Conservation (phyloP, 2,329 filamentous ascomycete genomes). For the Aspergillus fumigatus region DNA sequence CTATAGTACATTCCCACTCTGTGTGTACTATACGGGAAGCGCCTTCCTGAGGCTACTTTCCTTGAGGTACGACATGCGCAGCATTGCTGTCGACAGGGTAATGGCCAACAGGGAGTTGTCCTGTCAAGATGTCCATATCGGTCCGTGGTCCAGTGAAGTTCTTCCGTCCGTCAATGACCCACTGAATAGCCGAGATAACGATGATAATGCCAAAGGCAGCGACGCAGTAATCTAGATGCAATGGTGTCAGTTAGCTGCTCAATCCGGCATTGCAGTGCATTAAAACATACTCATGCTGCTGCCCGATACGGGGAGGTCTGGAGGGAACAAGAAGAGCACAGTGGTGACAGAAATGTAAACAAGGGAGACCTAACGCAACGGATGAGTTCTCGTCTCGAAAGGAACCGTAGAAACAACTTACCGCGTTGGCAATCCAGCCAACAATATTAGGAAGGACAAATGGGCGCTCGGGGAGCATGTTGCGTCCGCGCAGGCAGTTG, state of each 20-base stretch:
- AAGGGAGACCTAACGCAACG: slow-evolving; percentile 49
- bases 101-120: slow-evolving; percentile 10
- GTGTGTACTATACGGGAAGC: background rate
- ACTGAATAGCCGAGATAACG: slow-evolving; percentile 54
- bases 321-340: slow-evolving; percentile 70
- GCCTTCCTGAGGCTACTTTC: background rate
- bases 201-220: slow-evolving; percentile 56
- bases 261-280: background rate
- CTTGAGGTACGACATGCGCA: background rate
- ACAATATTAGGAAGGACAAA: slow-evolving; percentile 54
- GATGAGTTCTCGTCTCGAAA: background rate
- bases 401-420: slow-evolving; percentile 23
- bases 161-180: slow-evolving; percentile 58
- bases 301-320: slow-evolving; percentile 58
- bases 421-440: slow-evolving; percentile 58
- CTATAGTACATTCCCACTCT: too few relatives aligned
- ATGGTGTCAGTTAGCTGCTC: slow-evolving; percentile 3
- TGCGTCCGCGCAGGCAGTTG: slow-evolving; percentile 63
- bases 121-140: slow-evolving; percentile 36
- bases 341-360: slow-evolving; percentile 66
- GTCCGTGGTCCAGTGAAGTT: slow-evolving; percentile 54
- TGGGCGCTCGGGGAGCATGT: slow-evolving; percentile 57
- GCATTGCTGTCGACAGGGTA: background rate
- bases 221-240: slow-evolving; percentile 36
- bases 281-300: slow-evolving; percentile 62